Base-by-base conservation (phyloP, 352 stramenopile species). In the Phytophthora kernoviae region DNA sequence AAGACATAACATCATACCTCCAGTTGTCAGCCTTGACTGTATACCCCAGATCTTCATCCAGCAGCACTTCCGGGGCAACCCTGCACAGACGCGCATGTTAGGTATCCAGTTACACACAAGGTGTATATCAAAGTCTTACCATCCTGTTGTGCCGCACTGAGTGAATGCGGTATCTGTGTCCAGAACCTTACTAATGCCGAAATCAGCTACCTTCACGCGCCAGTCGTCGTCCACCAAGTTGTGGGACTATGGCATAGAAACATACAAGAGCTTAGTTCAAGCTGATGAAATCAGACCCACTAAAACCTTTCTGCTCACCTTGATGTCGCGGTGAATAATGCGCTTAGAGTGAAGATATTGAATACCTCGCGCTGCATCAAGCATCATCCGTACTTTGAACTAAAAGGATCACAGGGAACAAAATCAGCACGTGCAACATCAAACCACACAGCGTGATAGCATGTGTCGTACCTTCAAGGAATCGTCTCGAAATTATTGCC, bases 341-440 rank as follows among this genome's bases (percentile, higher is more conserved):
- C 84, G 75, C 46, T 77, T 88, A 1, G 88, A 95, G 61, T 96
- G 88, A 11, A 96, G 68, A 34, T 96, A 96, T 61, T 91, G 84
- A 26, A 96, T 95, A n/a, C 87, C 88, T 65, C 84, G 63, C 32
- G 88, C 88, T 14, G 86, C 87, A 59, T 96, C 87, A 18, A 96
- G 72, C 85, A 96, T 91, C 84, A 96, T 96, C 17, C 87, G 84
- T 18, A 96, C 68, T 81, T 96, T 96, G 55, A 91, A 96, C 87
- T 96, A 56, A 30, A 51, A 5, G 1, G 62, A 30, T 17, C 24
- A 30, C 24, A 53, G 14, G 4, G 52, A 58, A 21, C 18, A 11
- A n/a, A 30, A 30, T 30, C n/a, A 62, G 4, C 20, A 55, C 8
- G 40, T 5, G 33, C 14, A 17, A 14, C 9, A 39, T 15, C 33